A percentile compares a stretch with the other conserved stretches of the same genome.
These are phyloP conservation scores for Candida coleopterorum DNA, from an alignment of 805 yeast genomes.

Conservation along the genomic window DNA sequence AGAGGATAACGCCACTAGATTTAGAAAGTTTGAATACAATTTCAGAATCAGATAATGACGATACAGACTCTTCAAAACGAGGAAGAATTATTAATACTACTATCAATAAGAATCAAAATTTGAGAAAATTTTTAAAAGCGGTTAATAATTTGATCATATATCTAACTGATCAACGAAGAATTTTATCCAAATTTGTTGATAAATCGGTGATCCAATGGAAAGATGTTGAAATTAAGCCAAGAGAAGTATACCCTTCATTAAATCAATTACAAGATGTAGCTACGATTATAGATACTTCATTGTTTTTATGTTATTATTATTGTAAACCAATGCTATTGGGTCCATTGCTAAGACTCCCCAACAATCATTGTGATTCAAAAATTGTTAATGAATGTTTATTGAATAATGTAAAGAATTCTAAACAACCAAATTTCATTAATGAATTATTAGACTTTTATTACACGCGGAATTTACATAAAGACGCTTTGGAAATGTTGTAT, in stretches of 20 bases:
- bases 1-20: conserved; percentile 18
- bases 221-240: conserved; percentile 37
- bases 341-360: conserved; percentile 68
- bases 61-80: conserved; percentile 6
- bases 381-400: conserved; percentile 54
- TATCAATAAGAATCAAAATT: conserved; percentile 7
- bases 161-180: conserved; percentile 50
- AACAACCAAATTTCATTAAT: conserved; percentile 40
- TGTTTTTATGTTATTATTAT: conserved; percentile 70
- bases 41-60: conserved; percentile 9
- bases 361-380: conserved; percentile 65
- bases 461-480: conserved; percentile 55
- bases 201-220: conserved; percentile 42
- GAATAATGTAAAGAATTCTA: conserved; percentile 21
- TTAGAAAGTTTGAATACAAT: conserved; percentile 9
- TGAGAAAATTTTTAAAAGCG: conserved; percentile 28
- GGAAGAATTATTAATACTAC: neutral
- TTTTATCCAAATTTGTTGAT: conserved; percentile 35
- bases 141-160: conserved; percentile 41
- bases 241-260: conserved; percentile 38
- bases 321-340: conserved; percentile 71
- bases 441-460: conserved; percentile 78
- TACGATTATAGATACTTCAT: conserved; percentile 65
- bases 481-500: conserved; percentile 62
- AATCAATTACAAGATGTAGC: conserved; percentile 27